Base-by-base conservation (phyloP, 352 stramenopile genomes). In the Globisporangium spinosum region DNA sequence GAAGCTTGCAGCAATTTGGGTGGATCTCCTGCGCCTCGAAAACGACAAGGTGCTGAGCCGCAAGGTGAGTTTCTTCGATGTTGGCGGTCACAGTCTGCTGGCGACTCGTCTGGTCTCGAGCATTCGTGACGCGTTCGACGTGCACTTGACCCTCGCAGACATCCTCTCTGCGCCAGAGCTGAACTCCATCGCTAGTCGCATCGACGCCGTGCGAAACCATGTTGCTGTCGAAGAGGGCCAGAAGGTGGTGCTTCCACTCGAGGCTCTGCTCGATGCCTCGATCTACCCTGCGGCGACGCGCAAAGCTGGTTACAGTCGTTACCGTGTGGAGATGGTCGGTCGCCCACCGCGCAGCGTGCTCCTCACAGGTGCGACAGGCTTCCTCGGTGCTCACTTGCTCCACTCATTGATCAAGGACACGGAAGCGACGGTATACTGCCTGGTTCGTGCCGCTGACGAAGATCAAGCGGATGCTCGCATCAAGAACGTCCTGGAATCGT, bases 331-430 rank as follows among this genome's bases (percentile, higher is more conserved):
- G 68, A 91, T 93, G 83, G 82, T 87, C 5, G 73, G 77, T 23
- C 76, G 80, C 47, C 83, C 82, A 35, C 87, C 93, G 38, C 89
- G 82, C 29, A 90, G 83, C 58, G 63, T 97, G 22, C 89, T 98
- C 32, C 70, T 98, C 61, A 98, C 93, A 2, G 93, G 93, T 29
- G 90, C 78, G n/a, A 98, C 93, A 17, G 93, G 93, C 15, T 98
- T 97, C 65, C 80, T 98, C 17, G 93, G 93, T 58, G 86, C 69
- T 1, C 89, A 97, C 67, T 70, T 98, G 45, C 76, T 98, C 7
- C 78, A 93, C 27, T 69, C 93, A 71, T 73, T 98, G 13, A 71
- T 98, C 32, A 82, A 81, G 27, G 71, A 87, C 56, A 83, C 84
- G 15, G 85, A 94, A 49, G 78, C 75, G 23, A 80, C 80, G 5